These are phyloP conservation scores for Clavispora carvajalis DNA, from an alignment of 805 yeast genomes.

Conservation along the genomic window DNA sequence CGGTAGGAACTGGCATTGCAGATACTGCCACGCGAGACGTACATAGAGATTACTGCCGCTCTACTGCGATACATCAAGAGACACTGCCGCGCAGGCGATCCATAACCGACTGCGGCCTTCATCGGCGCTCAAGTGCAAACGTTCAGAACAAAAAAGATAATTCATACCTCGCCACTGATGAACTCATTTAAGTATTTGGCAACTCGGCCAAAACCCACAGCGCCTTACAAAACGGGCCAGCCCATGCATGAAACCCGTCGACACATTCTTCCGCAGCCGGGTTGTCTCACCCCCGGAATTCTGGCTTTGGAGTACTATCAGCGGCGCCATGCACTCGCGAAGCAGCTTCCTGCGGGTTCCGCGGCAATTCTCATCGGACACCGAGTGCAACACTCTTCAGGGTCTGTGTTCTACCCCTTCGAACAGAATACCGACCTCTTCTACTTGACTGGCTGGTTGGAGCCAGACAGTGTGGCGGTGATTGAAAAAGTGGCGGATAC, in stretches of 20 bases:
- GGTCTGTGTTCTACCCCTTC: conserved; percentile 86
- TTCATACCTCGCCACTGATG: background rate
- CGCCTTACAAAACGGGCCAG: conserved; percentile 62
- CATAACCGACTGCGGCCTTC: too few species aligned
- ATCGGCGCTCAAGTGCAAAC: too few species aligned
- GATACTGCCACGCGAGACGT: too few species aligned
- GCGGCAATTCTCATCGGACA: conserved; percentile 73
- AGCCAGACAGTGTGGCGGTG: conserved; percentile 71
- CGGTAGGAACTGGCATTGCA: background rate
- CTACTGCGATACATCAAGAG: too few species aligned
- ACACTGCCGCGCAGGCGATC: too few species aligned
- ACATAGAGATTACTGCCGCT: too few species aligned
- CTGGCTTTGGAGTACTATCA: conserved; percentile 74
- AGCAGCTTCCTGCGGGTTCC: conserved; percentile 54
- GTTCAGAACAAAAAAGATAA: too few species aligned
- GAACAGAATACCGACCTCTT: conserved; percentile 88
- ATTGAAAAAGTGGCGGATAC: conserved; percentile 56
- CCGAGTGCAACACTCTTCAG: conserved; percentile 73
- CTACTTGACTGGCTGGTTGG: conserved; percentile 89
- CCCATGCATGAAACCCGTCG: conserved; percentile 85
- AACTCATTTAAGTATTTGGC: conserved; percentile 3
- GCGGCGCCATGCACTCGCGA: conserved; percentile 59
- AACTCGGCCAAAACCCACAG: conserved; percentile 21
- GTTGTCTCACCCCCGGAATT: conserved; percentile 86
- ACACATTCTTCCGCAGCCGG: conserved; percentile 57